Conservation (phyloP, 139 green algal genomes). For the Pseudopediastrum boryanum region DNA sequence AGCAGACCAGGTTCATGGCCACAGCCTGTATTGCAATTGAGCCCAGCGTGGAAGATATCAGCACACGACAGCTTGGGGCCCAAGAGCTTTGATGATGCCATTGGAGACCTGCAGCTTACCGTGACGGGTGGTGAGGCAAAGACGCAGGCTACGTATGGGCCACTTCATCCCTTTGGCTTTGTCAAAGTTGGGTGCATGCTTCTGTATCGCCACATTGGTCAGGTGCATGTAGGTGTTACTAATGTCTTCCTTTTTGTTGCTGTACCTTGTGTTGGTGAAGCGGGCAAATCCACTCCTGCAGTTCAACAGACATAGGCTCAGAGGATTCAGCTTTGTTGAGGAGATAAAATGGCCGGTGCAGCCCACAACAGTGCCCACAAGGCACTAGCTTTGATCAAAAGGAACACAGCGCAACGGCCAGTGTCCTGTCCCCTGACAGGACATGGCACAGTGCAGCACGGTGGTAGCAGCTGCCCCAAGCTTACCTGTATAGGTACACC, state of each 20-base stretch:
- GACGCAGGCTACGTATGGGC: slow-evolving; percentile 61
- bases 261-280: slow-evolving; percentile 73
- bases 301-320: slow-evolving; percentile 26
- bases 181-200: slow-evolving; percentile 58
- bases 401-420: too few species aligned
- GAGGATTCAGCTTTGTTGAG: too few species aligned
- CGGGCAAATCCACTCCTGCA: slow-evolving; percentile 70
- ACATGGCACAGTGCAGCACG: too few species aligned
- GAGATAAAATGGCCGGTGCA: too few species aligned
- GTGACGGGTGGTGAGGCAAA: slow-evolving; percentile 59
- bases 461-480: too few species aligned
- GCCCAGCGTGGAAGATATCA: too few species aligned
- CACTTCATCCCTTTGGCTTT: slow-evolving; percentile 61
- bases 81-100: not conserved
- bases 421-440: too few species aligned
- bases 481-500: slow-evolving; percentile 64
- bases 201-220: slow-evolving; percentile 85
- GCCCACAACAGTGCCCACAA: too few species aligned
- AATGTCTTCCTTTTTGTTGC: slow-evolving; percentile 67
- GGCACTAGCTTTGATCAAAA: slow-evolving; percentile 1
- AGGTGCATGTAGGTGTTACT: slow-evolving; percentile 82
- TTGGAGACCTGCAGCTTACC: slow-evolving; percentile 27
- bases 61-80: too few species aligned
- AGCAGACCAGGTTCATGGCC: too few species aligned
- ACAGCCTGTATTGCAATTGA: too few species aligned